These are phyloP conservation scores for Fusarium sp. DNA, from an alignment of 2,329 filamentous ascomycete species.

Conservation along the genomic window DNA sequence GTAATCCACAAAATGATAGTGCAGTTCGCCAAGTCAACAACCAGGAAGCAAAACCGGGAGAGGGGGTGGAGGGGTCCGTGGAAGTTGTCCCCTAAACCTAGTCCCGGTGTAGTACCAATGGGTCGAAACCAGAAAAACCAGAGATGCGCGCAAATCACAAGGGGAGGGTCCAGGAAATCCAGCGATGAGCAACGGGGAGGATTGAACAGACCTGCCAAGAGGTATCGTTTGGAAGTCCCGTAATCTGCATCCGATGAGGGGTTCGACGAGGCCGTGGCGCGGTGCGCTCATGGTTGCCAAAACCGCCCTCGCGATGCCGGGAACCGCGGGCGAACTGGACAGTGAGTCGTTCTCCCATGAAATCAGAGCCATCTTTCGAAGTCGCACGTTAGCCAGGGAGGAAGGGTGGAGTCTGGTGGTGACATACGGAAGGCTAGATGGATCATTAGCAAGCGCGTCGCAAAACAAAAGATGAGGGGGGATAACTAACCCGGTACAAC, in stretches of 20 bases:
- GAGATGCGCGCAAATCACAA: slow-evolving; percentile 45
- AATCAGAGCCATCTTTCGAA: slow-evolving; percentile 86
- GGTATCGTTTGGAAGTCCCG: slow-evolving; percentile 96
- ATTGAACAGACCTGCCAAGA: slow-evolving; percentile 98
- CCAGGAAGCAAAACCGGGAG: slow-evolving; percentile 41
- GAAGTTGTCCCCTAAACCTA: slow-evolving; percentile 43
- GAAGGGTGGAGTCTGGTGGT: slow-evolving; percentile 30
- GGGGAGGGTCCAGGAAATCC: slow-evolving; percentile 52
- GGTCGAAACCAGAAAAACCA: slow-evolving; percentile 45
- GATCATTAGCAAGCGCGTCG: slow-evolving; percentile 30
- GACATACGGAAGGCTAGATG: slow-evolving; percentile 69
- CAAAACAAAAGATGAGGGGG: slow-evolving; percentile 24
- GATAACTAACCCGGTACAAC: slow-evolving; percentile 87
- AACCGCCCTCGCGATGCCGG: slow-evolving; percentile 61
- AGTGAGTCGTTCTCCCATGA: slow-evolving; percentile 97
- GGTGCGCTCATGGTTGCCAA: slow-evolving; percentile 64
- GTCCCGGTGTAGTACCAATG: slow-evolving; percentile 40
- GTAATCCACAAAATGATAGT: slow-evolving; percentile 49
- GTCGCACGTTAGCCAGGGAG: slow-evolving; percentile 39
- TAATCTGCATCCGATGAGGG: slow-evolving; percentile 95
- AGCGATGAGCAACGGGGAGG: slow-evolving; percentile 67
- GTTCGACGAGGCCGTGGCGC: slow-evolving; percentile 87
- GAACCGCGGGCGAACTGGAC: slow-evolving; percentile 97
- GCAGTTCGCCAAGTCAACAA: slow-evolving; percentile 52
- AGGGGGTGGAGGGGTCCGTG: slow-evolving; percentile 39